A percentile compares a stretch with the other conserved stretches of the same genome.
phyloP scores from a whole-genome alignment of 164 flowering plant genomes.

The Vitis vinifera region DNA sequence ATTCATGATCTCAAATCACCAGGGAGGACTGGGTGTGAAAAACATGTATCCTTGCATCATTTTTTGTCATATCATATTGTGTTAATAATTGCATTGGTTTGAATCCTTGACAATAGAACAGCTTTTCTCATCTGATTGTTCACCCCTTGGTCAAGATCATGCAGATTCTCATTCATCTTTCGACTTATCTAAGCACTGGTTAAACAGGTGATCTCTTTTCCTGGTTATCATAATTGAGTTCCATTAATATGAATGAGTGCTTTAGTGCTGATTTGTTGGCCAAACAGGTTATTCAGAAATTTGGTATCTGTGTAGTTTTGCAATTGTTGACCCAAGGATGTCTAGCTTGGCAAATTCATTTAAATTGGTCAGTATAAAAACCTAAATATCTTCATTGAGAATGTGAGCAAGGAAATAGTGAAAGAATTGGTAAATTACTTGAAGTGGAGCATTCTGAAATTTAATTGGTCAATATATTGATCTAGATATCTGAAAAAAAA shows the following conservation, averaged over 20 bases:
- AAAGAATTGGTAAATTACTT: not conserved
- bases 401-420: not conserved
- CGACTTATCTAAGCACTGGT: conserved; percentile 61
- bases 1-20: conserved; percentile 64
- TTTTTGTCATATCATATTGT: conserved; percentile 1
- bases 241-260: not conserved
- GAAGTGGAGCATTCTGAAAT: not conserved
- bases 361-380: not conserved
- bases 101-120: conserved; percentile 44
- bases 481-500: too few relatives aligned
- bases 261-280: not conserved
- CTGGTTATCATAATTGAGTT: not conserved
- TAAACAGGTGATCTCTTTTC: conserved; percentile 49
- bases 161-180: conserved; percentile 42
- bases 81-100: conserved; percentile 10
- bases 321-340: not conserved
- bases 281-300: not conserved
- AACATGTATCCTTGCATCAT: conserved; percentile 63
- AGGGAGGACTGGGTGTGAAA: conserved; percentile 42
- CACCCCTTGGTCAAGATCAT: conserved; percentile 48
- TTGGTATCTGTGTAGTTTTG: not conserved
- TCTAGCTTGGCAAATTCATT: not conserved
- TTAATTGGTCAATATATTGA: too few relatives aligned
- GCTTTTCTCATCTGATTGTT: conserved; percentile 56
- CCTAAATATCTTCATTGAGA: not conserved